phyloP scores from a whole-genome alignment of 805 yeast species.

The Kuraishia cidri region DNA sequence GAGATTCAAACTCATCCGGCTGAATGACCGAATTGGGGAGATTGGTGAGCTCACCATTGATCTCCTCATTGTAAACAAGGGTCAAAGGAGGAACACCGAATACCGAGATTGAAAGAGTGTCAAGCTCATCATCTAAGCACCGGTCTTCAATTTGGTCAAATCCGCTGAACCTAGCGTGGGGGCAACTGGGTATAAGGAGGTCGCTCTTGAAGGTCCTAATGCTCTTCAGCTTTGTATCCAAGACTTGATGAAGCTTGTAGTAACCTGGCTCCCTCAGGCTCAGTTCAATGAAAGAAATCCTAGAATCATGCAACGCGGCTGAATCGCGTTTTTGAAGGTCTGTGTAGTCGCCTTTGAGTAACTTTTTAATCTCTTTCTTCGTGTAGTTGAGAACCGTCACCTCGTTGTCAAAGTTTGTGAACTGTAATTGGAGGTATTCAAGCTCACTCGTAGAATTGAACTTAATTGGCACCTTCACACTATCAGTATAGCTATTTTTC shows the following conservation, averaged over 20 bases:
- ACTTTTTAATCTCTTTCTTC: slow-evolving; percentile 40
- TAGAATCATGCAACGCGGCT: slow-evolving; percentile 15
- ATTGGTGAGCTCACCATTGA: slow-evolving; percentile 19
- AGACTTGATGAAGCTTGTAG: slow-evolving; percentile 61
- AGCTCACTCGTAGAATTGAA: slow-evolving; percentile 76
- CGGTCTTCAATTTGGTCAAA: slow-evolving; percentile 25
- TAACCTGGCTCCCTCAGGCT: slow-evolving; percentile 66
- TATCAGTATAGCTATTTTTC: slow-evolving; percentile 20
- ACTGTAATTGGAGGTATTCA: slow-evolving; percentile 55
- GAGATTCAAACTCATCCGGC: slow-evolving; percentile 44
- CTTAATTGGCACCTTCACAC: slow-evolving; percentile 55
- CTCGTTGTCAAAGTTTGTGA: slow-evolving; percentile 45
- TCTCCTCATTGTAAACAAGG: slow-evolving; percentile 41
- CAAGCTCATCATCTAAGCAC: slow-evolving; percentile 58
- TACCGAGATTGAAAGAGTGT: slow-evolving; percentile 35
- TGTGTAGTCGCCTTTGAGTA: slow-evolving; percentile 14
- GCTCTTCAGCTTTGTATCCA: slow-evolving; percentile 48
- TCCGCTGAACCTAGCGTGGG: slow-evolving; percentile 47
- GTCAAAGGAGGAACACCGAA: slow-evolving; percentile 76
- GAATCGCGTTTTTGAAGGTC: slow-evolving; percentile 6
- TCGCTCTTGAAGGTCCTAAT: slow-evolving; percentile 53
- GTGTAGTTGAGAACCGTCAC: slow-evolving; percentile 43
- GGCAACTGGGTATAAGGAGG: slow-evolving; percentile 68
- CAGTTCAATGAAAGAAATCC: slow-evolving; percentile 51
- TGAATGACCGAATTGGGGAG: slow-evolving; percentile 19